A percentile compares a stretch with the other conserved stretches of the same genome.
phyloP scores from a whole-genome alignment of 2,329 filamentous ascomycete species.

The Monilinia fructicola region DNA sequence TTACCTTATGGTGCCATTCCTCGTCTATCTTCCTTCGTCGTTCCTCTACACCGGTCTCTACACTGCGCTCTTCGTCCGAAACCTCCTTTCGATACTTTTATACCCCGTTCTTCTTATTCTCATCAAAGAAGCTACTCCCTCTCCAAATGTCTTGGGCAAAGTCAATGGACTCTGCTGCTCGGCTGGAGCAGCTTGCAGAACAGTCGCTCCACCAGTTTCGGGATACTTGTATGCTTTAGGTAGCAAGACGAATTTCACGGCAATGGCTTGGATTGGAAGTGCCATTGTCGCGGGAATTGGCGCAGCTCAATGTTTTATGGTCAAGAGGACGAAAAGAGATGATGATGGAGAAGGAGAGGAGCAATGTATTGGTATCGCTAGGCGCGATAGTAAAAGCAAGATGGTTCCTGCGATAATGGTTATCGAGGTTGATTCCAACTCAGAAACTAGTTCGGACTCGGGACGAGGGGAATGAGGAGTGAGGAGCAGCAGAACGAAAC shows the following conservation, averaged over 20 bases:
- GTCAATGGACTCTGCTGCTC: slow-evolving; percentile 68
- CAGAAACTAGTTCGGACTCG: not conserved
- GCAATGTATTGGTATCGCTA: not conserved
- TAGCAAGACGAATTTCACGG: slow-evolving; percentile 57
- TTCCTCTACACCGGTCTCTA: slow-evolving; percentile 59
- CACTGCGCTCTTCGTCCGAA: slow-evolving; percentile 48
- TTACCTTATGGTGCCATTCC: slow-evolving; percentile 58
- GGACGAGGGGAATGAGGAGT: not conserved
- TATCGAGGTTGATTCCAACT: slow-evolving; percentile 13
- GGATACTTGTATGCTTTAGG: slow-evolving; percentile 64
- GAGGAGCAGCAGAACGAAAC: not conserved
- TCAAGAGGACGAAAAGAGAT: slow-evolving; percentile 30
- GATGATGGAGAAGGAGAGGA: slow-evolving; percentile 24
- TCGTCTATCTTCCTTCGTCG: slow-evolving; percentile 54
- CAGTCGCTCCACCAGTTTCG: slow-evolving; percentile 63
- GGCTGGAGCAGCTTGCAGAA: slow-evolving; percentile 64
- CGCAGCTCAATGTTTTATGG: slow-evolving; percentile 57
- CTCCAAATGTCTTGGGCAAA: slow-evolving; percentile 56
- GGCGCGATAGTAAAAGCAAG: not conserved
- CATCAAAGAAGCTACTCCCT: slow-evolving; percentile 65
- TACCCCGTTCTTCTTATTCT: slow-evolving; percentile 66
- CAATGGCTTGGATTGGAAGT: slow-evolving; percentile 63
- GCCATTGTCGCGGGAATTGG: slow-evolving; percentile 56
- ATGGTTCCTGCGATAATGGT: not conserved
- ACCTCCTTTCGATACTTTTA: slow-evolving; percentile 60